phyloP scores from a whole-genome alignment of 768 basidiomycete species.

The Serendipita sp. region DNA sequence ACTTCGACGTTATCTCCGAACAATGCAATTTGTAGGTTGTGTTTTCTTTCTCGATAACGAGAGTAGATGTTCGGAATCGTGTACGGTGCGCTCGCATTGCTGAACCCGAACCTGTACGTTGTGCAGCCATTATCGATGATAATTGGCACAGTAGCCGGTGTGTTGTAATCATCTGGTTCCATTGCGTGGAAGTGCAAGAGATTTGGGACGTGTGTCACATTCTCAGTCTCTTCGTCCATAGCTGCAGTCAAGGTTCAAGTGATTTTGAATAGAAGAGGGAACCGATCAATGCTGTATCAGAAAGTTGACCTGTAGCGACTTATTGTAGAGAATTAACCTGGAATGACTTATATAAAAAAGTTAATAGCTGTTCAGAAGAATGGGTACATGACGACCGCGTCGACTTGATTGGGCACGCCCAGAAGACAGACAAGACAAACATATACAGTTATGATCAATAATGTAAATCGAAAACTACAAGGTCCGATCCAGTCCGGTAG shows the following conservation, averaged over 20 bases:
- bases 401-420: no score
- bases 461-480: no score
- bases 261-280: no score
- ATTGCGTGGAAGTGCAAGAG: neutral
- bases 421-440: no score
- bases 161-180: constrained; percentile 5
- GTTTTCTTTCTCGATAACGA: constrained; percentile 80
- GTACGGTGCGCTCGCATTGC: constrained; percentile 40
- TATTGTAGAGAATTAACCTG: no score
- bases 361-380: no score
- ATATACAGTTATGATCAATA: no score
- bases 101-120: constrained; percentile 70
- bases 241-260: neutral
- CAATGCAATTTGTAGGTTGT: constrained; percentile 64
- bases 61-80: constrained; percentile 57
- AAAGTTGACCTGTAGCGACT: no score
- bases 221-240: constrained; percentile 2
- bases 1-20: constrained; percentile 80
- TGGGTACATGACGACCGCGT: no score
- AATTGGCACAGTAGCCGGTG: constrained; percentile 30
- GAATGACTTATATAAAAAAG: no score
- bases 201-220: constrained; percentile 4
- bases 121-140: constrained; percentile 86
- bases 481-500: no score
- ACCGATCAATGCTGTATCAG: no score